These are phyloP conservation scores for Cytospora chrysosperma DNA, from an alignment of 2,329 filamentous ascomycete species.

Conservation along the genomic window DNA sequence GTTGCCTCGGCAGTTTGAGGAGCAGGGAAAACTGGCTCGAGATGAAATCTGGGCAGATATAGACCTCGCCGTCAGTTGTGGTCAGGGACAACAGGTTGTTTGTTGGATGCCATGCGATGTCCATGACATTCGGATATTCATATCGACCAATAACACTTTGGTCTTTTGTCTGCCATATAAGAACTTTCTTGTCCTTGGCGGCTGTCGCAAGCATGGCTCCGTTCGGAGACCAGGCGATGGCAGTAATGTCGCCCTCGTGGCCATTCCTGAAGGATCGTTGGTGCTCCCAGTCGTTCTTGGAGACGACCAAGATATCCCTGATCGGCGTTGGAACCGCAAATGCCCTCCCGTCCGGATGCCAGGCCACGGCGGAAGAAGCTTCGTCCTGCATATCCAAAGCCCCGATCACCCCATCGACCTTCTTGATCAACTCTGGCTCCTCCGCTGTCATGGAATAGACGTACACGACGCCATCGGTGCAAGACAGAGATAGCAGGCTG, in stretches of 20 bases:
- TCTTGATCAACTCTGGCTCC: conserved; percentile 73
- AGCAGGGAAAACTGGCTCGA: conserved; percentile 56
- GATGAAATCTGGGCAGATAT: conserved; percentile 76
- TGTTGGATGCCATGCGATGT: conserved; percentile 85
- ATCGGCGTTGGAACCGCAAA: conserved; percentile 84
- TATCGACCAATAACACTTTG: conserved; percentile 77
- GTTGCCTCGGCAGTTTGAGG: conserved; percentile 61
- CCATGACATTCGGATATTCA: conserved; percentile 80
- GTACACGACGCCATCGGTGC: conserved; percentile 86
- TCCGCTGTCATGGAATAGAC: conserved; percentile 80
- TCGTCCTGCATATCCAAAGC: conserved; percentile 75
- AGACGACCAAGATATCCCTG: conserved; percentile 81
- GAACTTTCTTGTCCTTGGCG: conserved; percentile 65
- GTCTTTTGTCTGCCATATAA: conserved; percentile 87
- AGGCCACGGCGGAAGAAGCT: conserved; percentile 70
- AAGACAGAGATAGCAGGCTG: conserved; percentile 73
- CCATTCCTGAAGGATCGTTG: conserved; percentile 77
- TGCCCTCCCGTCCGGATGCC: conserved; percentile 93
- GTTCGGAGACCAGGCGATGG: conserved; percentile 91
- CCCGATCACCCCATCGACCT: conserved; percentile 83
- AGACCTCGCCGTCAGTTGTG: conserved; percentile 88
- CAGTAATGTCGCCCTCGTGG: conserved; percentile 81
- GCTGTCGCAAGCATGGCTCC: conserved; percentile 79
- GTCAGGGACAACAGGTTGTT: conserved; percentile 90
- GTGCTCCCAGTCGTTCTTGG: conserved; percentile 85